Evolutionary conservation across 768 basidiomycete species (phyloP).

Genomic region (Rickenella mellea): DNA sequence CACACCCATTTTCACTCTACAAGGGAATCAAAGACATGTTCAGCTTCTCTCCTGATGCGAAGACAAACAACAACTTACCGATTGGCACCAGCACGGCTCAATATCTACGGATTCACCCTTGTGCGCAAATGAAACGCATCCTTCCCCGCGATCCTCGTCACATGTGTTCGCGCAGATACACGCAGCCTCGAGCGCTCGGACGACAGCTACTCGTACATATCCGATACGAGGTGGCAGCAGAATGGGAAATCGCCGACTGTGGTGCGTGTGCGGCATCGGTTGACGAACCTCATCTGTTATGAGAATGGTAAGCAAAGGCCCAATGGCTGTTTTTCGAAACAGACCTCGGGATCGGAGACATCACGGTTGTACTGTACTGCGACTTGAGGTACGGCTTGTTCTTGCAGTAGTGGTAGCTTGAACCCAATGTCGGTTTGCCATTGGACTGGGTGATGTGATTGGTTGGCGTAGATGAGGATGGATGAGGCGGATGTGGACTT

Average conservation of each 20-base stretch:
- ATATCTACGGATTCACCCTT: constrained; percentile 98
- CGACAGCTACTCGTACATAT: constrained; percentile 96
- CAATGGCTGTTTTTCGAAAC: constrained; percentile 8
- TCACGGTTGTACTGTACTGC: constrained; percentile 97
- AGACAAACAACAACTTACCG: constrained; percentile 36
- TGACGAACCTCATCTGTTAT: constrained; percentile 86
- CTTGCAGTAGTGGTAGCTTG: constrained; percentile 99
- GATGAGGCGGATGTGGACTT: no score
- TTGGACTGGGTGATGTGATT: no score
- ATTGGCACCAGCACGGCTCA: constrained; percentile 98
- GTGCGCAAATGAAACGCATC: constrained; percentile 98
- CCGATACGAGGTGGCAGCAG: constrained; percentile 93
- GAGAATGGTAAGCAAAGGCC: neutral
- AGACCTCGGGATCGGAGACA: constrained; percentile 91
- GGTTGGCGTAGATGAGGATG: no score
- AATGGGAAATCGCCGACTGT: constrained; percentile 97
- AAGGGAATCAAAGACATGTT: neutral
- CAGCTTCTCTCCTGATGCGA: neutral
- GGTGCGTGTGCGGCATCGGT: constrained; percentile 92
- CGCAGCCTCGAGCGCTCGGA: constrained; percentile 92
- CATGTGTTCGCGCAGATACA: constrained; percentile 99
- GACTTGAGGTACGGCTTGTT: constrained; percentile 98
- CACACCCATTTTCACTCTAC: constrained; percentile 91
- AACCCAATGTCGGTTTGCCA: no score
- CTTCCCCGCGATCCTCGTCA: constrained; percentile 96